Evolutionary conservation across 73 alveolate genomes (phyloP), one percentile per base, ranked within the genome.

Genomic region (Paramecium caudatum): DNA sequence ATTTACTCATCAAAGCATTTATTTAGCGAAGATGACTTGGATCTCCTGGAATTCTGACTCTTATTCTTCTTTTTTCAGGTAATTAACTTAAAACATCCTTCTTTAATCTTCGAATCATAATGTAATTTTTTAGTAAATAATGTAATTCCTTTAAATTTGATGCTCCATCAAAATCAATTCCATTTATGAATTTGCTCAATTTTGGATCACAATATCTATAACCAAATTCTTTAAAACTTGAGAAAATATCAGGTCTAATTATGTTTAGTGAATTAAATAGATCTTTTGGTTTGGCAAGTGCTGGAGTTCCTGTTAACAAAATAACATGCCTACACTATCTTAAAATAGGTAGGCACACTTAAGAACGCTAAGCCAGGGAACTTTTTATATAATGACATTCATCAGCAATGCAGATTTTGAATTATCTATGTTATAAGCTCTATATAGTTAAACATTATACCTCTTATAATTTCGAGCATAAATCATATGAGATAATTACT

Each of bases 91-190:
- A 88, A 32, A 97, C 99, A 94, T 97, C 99, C 78, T 94, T 92
- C 90, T 97, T 97, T 55, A 96, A 90, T 93, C 99, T 92, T 91
- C 99, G 91, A 7, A 97, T 96, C 99, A 97, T 97, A 36, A 97
- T 87, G 55, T 94, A 95, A 49, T 94, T 94, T 63, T 83, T 88
- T 33, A 97, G 82, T 49, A 97, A 80, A 36, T 91, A 92, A 65
- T 97, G 95, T 39, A 97, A 88, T 92, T 97, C 99, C 46, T 94
- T 90, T 15, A 93, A 90, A 91, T 97, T 97, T 6, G 98, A 88
- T 15, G 98, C 95, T 0, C 99, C 99, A 47, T 95, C 90, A 94
- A 96, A 97, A 84, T 97, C 99, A 30, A 95, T 92, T 33, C 93
- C 90, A 27, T 81, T 55, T 21, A 95, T 95, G 43, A 88, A 96